Evolutionary conservation across 805 yeast genomes (phyloP), one percentile per base, ranked within the genome.

Genomic region (Helenozyma rhizophorensis): DNA sequence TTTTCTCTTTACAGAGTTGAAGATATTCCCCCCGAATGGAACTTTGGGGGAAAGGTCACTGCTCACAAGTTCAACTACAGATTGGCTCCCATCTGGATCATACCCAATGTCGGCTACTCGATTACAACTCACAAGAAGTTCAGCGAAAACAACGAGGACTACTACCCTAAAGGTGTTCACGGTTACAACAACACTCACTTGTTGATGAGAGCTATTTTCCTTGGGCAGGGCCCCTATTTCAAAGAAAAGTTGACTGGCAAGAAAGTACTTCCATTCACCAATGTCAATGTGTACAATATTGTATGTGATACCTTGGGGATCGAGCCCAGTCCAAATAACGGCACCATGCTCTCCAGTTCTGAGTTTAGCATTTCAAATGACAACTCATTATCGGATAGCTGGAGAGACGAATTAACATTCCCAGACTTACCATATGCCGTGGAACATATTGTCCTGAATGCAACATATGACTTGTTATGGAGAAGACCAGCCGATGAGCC

Each of bases 211-310:
- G 88, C 95, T 0, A 47, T 85, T 8, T 89, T 90, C 53, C 47
- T 86, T 25, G 95, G 82, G 0, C 55, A 70, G 2, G 97, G 97
- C 0, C 96, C 96, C 0, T 83, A 71, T 49, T 88, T 89, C 56
- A 50, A 59, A 24, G 37, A 47, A 15, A 58, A 53, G 24, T 56
- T 66, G 13, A 30, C 39, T 2, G 41, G 46, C 7, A 41, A 42
- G 33, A 63, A 63, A 43, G 61, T 76, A 14, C 54, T 61, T 40
- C 95, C 96, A 4, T 83, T 89, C 48, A 60, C 68, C 9, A 90
- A 87, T 53, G 64, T 72, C 10, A 84, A 87, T 39, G 68, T 89
- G 4, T 89, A 86, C 57, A 76, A 80, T 43, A 68, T 89, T 15
- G 38, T 89, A 2, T 83, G 95, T 57, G 83, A 82, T 11, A 65